phyloP scores from a whole-genome alignment of 306 rosid species.

The Corylus heterophylla region DNA sequence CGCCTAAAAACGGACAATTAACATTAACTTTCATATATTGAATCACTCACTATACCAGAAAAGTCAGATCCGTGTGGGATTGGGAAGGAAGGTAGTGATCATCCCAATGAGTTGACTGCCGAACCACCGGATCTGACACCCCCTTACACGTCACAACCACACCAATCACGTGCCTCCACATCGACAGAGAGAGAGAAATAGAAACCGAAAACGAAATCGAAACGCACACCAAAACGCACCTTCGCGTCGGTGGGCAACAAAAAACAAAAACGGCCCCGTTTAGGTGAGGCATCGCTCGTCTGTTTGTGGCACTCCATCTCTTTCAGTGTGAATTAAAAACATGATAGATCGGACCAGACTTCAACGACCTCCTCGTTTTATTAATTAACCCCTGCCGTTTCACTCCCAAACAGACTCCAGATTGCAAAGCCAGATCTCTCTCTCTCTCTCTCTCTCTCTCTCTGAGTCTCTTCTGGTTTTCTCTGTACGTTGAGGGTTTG shows the following conservation, averaged over 20 bases:
- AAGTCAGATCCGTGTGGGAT: not conserved
- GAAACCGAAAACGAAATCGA: not conserved
- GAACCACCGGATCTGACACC: not conserved
- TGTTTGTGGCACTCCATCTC: not conserved
- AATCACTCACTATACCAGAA: not conserved
- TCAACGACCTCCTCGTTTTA: not conserved
- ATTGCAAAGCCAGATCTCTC: not conserved
- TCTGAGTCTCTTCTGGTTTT: not conserved
- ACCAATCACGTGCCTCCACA: not conserved
- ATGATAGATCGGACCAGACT: not conserved
- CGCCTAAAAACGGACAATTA: too few relatives aligned
- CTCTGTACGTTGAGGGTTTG: not conserved
- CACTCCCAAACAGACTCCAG: not conserved
- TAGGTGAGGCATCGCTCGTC: constrained; percentile 10
- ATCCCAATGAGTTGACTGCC: constrained; percentile 5
- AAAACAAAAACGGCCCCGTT: not conserved
- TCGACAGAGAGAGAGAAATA: not conserved
- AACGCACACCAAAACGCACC: not conserved
- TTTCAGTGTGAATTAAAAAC: not conserved
- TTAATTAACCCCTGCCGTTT: not conserved
- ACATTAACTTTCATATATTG: too few relatives aligned
- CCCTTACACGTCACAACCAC: not conserved
- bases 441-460: not conserved
- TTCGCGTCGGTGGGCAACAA: not conserved
- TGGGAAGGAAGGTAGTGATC: too few relatives aligned